phyloP scores from a whole-genome alignment of 352 stramenopile species.

The Phytopythium sindhum region DNA sequence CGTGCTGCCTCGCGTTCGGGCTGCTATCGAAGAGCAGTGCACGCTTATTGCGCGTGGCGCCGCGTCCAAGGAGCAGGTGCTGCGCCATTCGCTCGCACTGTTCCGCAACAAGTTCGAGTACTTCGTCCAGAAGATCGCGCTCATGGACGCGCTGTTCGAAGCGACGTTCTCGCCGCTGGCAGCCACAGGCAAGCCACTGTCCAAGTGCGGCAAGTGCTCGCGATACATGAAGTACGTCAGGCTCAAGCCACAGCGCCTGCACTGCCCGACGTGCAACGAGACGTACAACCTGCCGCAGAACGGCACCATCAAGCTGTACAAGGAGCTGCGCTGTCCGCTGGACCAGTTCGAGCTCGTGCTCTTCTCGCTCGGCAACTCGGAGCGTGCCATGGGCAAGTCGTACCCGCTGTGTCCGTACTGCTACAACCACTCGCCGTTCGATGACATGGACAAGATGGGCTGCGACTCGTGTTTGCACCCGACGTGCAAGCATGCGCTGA shows the following conservation, averaged over 20 bases:
- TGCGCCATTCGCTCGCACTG: constrained; percentile 32
- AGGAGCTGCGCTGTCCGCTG: constrained; percentile 44
- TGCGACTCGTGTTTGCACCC: constrained; percentile 44
- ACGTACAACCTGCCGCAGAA: constrained; percentile 35
- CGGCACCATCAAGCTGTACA: constrained; percentile 34
- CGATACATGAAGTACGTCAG: constrained; percentile 58
- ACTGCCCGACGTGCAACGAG: constrained; percentile 45
- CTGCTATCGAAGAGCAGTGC: constrained; percentile 82
- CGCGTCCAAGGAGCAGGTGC: constrained; percentile 30
- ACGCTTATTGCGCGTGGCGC: constrained; percentile 75
- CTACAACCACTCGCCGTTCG: constrained; percentile 44
- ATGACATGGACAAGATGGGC: constrained; percentile 32
- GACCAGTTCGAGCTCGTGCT: constrained; percentile 57
- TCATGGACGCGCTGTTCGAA: constrained; percentile 63
- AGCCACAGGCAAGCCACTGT: constrained; percentile 39
- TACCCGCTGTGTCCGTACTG: constrained; percentile 47
- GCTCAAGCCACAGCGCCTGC: constrained; percentile 35
- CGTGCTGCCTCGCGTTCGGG: constrained; percentile 65
- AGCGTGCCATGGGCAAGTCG: constrained; percentile 41
- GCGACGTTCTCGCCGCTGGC: constrained; percentile 55
- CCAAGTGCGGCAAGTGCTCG: constrained; percentile 49
- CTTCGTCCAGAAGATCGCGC: constrained; percentile 50
- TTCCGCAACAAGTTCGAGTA: constrained; percentile 51
- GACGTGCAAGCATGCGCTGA: constrained; percentile 40
- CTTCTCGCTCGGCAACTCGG: constrained; percentile 50